A percentile compares a stretch with the other conserved stretches of the same genome.
phyloP scores from a whole-genome alignment of 2,329 filamentous ascomycete genomes.

The Aphanoascus verrucosus region DNA sequence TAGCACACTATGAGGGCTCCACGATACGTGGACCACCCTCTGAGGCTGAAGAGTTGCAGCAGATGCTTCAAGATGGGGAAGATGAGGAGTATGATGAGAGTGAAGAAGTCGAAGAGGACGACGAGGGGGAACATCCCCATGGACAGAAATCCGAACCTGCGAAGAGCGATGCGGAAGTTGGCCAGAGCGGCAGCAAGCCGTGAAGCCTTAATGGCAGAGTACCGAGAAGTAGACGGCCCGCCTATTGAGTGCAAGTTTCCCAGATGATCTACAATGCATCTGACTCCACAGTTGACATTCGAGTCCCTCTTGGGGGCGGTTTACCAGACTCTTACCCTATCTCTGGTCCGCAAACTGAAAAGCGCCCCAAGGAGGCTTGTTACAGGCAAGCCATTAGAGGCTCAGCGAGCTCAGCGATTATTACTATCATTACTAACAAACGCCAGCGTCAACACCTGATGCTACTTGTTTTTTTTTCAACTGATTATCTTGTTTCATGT shows the following conservation, averaged over 20 bases:
- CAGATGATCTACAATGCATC: neutral
- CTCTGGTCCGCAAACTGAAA: too few relatives aligned
- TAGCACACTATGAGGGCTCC: slow-evolving; percentile 13
- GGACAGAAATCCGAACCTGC: neutral
- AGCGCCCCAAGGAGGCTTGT: too few relatives aligned
- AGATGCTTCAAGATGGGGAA: slow-evolving; percentile 29
- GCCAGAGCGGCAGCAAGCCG: slow-evolving; percentile 3
- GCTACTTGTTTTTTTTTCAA: neutral
- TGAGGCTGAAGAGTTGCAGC: slow-evolving; percentile 43
- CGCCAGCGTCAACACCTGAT: too few relatives aligned
- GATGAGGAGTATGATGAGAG: slow-evolving; percentile 29
- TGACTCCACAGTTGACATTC: neutral
- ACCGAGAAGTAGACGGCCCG: too few relatives aligned
- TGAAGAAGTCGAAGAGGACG: slow-evolving; percentile 10
- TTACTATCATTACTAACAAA: too few relatives aligned
- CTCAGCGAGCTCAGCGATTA: too few relatives aligned
- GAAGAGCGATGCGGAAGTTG: slow-evolving; percentile 9
- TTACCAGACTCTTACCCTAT: too few relatives aligned
- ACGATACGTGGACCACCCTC: slow-evolving; percentile 29
- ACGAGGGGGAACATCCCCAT: slow-evolving; percentile 3
- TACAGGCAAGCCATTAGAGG: too few relatives aligned
- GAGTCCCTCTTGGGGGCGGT: too few relatives aligned
- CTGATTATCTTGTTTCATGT: neutral
- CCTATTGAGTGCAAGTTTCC: too few relatives aligned
- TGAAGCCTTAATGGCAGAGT: neutral